A percentile compares a stretch with the other conserved stretches of the same genome.
phyloP scores from a whole-genome alignment of 1,139 yeast species.

The Magnusiomyces sp. region DNA sequence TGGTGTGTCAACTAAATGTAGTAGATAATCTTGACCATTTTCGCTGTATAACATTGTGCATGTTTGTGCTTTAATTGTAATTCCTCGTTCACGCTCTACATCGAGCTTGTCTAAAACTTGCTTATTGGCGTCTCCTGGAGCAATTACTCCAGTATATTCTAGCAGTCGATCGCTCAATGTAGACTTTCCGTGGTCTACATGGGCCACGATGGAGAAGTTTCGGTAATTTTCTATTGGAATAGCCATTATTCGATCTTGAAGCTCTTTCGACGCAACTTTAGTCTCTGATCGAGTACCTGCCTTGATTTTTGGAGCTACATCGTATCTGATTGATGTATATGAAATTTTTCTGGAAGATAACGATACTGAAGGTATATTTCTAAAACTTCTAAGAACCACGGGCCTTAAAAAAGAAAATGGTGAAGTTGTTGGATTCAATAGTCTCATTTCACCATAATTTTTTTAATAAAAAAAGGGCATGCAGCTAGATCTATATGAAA shows the following conservation, averaged over 20 bases:
- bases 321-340: too few species aligned
- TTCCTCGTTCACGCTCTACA: constrained; percentile 92
- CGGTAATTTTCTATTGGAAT: constrained; percentile 80
- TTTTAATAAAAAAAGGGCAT: too few species aligned
- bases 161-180: constrained; percentile 80
- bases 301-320: neutral
- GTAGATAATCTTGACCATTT: constrained; percentile 61
- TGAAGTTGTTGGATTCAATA: too few species aligned
- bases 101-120: constrained; percentile 90
- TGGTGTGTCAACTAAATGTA: constrained; percentile 93
- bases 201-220: constrained; percentile 92
- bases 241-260: constrained; percentile 47
- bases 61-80: constrained; percentile 94
- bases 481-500: too few species aligned
- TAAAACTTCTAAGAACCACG: too few species aligned
- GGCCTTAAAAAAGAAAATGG: too few species aligned
- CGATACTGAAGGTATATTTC: too few species aligned
- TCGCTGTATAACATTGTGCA: constrained; percentile 84
- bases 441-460: too few species aligned
- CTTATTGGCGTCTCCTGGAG: constrained; percentile 54
- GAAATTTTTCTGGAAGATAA: too few species aligned
- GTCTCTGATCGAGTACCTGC: constrained; percentile 3
- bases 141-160: constrained; percentile 83
- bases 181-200: constrained; percentile 97
- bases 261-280: constrained; percentile 11